Base-by-base conservation (phyloP, 73 alveolate genomes). In the Paramecium bursaria region DNA sequence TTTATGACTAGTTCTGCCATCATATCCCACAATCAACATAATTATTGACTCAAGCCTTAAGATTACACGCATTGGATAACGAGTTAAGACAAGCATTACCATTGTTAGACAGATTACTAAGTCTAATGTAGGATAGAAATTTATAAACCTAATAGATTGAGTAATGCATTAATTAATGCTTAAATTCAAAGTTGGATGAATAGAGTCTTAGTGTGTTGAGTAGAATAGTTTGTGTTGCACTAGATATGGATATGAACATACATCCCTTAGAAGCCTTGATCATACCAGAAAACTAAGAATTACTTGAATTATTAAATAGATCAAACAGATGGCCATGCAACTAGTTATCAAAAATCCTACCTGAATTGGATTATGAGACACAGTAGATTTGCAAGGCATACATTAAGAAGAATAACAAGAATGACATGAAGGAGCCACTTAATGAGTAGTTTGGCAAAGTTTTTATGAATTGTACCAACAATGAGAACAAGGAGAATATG, bases 371-470 rank as follows among this genome's bases (percentile, higher is more conserved):
- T 4, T 15, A 35, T 2, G 39, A 35, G 11, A 35, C 33, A 25
- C 44, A 67, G 10, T 25, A 33, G 14, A 17, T 15, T 39, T 14
- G 30, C 30, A 42, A 26, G 21, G 13, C 5, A 42, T 67, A 39
- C 27, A 21, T 67, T n/a, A 67, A 21, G 82, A 67, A 67, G 19
- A 67, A 67, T 0, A 67, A 26, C 3, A 67, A 42, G 22, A 67
- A 67, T 15, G 61, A 19, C 21, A 21, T 67, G 21, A 67, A 67
- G 13, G 82, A 67, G 22, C 82, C 82, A 2, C 21, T 67, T 10
- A 67, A 67, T 67, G 82, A 67, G 44, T 67, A 67, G 44, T 67
- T 67, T 67, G 60, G 60, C 13, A 11, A 42, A 13, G 82, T 39
- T 17, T 67, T 67, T 67, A 39, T 67, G 4, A 25, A 67, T 25